Evolutionary conservation across 2,329 filamentous ascomycete species (phyloP), one percentile per base, ranked within the genome.

Genomic region (Ceratocystis papillata): DNA sequence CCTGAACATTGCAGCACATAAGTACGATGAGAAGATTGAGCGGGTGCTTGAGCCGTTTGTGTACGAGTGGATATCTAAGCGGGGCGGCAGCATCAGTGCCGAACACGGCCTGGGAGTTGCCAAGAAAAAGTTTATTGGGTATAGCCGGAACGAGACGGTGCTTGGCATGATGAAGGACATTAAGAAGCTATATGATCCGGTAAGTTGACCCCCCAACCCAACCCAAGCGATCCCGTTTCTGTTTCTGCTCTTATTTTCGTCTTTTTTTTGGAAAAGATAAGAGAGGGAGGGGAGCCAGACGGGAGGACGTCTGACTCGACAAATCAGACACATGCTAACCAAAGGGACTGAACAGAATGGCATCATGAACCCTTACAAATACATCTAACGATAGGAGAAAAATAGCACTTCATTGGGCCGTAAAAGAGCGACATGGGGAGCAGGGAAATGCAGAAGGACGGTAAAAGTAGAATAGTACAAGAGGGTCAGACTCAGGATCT

Each of bases 331-430:
- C 50, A 37, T 37, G 28, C 55, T 59, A 59, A 59, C 55, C 2
- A 37, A 10, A 5, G 30, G 62, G 62, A 67, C 59, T 33, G 53
- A n/a, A 41, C 41, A 96, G 90, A 96, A 96, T 71, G 92, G 91
- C 61, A 97, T 97, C 76, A 95, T 97, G 90, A 97, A 96, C 77
- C 93, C 93, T 0, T 97, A 97, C 80, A 97, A 97, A 78, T 97
- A 96, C 75, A 88, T 97, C 70, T 87, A 77, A 73, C 50, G 28
- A 28, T 50, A 7, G 12, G 8, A 17, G 20, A 8, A 53, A 61
- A 48, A 25, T 15, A 55, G 10, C 50, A 15, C 17, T 15, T 17
- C 6, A n/a, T 57, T 57, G 53, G 55, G 55, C 30, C 4, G 15
- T 30, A 37, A 33, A 37, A 30, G 8, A n/a, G 12, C n/a, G 30